Evolutionary conservation across 2,329 filamentous ascomycete genomes (phyloP).

Genomic region (Davidsoniella neocaledoniae): DNA sequence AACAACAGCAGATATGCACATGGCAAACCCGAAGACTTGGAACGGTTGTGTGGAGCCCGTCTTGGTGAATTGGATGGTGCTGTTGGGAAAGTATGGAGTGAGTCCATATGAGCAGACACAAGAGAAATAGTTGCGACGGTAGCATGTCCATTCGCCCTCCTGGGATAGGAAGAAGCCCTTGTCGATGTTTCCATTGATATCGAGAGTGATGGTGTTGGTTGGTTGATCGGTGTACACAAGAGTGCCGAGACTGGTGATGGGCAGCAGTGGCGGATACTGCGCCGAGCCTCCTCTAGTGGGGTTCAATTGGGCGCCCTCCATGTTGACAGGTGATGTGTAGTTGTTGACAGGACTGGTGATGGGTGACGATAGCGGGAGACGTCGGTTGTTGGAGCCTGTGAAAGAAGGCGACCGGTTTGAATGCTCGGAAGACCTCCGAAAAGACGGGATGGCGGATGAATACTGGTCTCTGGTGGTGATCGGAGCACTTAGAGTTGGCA

Average conservation of each 20-base stretch:
- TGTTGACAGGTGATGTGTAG: slow-evolving; percentile 30
- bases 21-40: slow-evolving; percentile 57
- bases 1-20: slow-evolving; percentile 71
- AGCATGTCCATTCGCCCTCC: slow-evolving; percentile 85
- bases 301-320: slow-evolving; percentile 30
- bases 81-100: slow-evolving; percentile 34
- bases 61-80: slow-evolving; percentile 34
- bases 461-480: slow-evolving; percentile 38
- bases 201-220: slow-evolving; percentile 41
- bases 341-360: slow-evolving; percentile 31
- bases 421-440: slow-evolving; percentile 32
- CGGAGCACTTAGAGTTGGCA: slow-evolving; percentile 33
- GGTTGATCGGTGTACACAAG: slow-evolving; percentile 40
- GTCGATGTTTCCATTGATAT: slow-evolving; percentile 66
- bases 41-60: slow-evolving; percentile 37
- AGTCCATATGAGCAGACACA: slow-evolving; percentile 66
- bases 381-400: slow-evolving; percentile 26
- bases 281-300: slow-evolving; percentile 20
- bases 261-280: slow-evolving; percentile 35
- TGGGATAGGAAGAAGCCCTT: slow-evolving; percentile 66
- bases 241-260: slow-evolving; percentile 37
- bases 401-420: slow-evolving; percentile 36
- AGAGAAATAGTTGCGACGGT: slow-evolving; percentile 79
- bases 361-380: slow-evolving; percentile 34
- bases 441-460: slow-evolving; percentile 32